Conservation (phyloP, 768 basidiomycete species). For the Rhodocollybia butyracea region DNA sequence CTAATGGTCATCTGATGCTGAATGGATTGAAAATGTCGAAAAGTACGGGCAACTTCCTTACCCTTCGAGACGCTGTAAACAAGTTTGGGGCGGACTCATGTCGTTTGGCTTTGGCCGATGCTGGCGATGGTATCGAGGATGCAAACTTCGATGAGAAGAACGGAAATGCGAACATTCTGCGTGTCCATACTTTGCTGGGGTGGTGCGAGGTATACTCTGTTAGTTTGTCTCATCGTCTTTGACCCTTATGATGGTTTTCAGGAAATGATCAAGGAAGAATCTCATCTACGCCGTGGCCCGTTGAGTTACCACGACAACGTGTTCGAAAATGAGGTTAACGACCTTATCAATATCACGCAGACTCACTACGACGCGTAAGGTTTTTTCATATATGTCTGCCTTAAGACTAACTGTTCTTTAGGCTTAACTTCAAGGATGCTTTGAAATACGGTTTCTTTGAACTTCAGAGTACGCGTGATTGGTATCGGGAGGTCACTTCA, state of each 20-base stretch:
- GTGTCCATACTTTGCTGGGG: conserved; percentile 82
- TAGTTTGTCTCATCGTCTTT: not conserved
- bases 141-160: conserved; percentile 99
- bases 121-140: conserved; percentile 96
- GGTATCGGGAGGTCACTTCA: conserved; percentile 91
- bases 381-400: not conserved
- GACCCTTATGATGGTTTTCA: conserved; percentile 23
- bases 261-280: conserved; percentile 78
- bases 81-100: conserved; percentile 98
- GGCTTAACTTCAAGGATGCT: conserved; percentile 94
- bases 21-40: conserved; percentile 99
- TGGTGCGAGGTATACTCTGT: conserved; percentile 79
- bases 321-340: conserved; percentile 90
- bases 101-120: conserved; percentile 88
- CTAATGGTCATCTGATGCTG: conserved; percentile 94
- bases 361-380: conserved; percentile 78
- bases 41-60: conserved; percentile 94
- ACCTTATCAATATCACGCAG: conserved; percentile 80
- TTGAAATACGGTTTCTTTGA: conserved; percentile 96
- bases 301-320: conserved; percentile 83
- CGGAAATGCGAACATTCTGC: conserved; percentile 93
- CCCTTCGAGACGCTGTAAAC: conserved; percentile 79
- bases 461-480: conserved; percentile 86
- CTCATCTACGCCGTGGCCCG: conserved; percentile 69
- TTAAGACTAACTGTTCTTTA: conserved; percentile 26